Percentiles rank a stretch among this genome's conserved stretches.
Evolutionary conservation across 495 filamentous ascomycete genomes (phyloP).

Genomic region (Hamigera avellanea): DNA sequence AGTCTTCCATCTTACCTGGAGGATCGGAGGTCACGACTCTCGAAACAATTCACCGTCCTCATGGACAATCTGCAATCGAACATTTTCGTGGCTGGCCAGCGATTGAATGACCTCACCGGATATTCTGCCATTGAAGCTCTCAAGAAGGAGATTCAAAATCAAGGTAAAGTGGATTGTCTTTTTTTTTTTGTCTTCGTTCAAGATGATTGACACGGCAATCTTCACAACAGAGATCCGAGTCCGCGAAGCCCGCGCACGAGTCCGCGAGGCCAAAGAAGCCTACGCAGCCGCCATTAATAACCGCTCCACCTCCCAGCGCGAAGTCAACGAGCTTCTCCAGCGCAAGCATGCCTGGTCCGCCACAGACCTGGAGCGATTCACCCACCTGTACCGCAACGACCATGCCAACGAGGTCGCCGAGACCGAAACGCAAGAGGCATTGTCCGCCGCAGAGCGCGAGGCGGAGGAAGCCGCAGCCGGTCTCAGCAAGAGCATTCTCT

Average conservation of each 20-base stretch:
- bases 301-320: constrained; percentile 79
- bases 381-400: constrained; percentile 78
- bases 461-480: constrained; percentile 63
- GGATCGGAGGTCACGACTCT: constrained; percentile 55
- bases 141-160: constrained; percentile 59
- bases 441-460: constrained; percentile 63
- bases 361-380: constrained; percentile 86
- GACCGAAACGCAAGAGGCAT: constrained; percentile 52
- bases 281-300: constrained; percentile 70
- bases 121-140: constrained; percentile 87
- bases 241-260: constrained; percentile 45
- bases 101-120: constrained; percentile 85
- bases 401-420: constrained; percentile 90
- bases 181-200: background rate
- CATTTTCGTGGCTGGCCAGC: constrained; percentile 71
- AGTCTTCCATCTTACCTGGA: constrained; percentile 70
- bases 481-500: constrained; percentile 68
- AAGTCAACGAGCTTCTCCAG: constrained; percentile 88
- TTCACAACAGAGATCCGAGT: constrained; percentile 45
- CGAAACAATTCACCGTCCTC: constrained; percentile 59
- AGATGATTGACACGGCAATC: no score
- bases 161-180: constrained; percentile 34
- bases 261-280: constrained; percentile 57
- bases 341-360: constrained; percentile 88
- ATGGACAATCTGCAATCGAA: constrained; percentile 88